Base-by-base conservation (phyloP, 805 yeast species). In the Diddensiella transvaalensis region DNA sequence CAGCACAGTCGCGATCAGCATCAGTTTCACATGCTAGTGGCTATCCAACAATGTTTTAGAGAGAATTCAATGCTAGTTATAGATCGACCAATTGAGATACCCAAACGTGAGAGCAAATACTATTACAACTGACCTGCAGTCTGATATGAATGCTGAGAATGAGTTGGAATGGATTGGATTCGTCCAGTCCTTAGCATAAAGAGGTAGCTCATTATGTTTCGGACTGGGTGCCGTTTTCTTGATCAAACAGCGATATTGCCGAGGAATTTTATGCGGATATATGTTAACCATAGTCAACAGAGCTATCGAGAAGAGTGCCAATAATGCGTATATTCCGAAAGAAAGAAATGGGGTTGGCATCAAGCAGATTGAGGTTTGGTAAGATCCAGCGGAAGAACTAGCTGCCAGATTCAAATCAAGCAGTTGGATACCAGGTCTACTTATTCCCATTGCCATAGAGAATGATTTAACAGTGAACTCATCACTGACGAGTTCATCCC, bases 381-480 rank as follows among this genome's bases (percentile, higher is more conserved):
- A 56, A 2, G 51, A 22, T 11, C 44, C 37, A 18, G 40, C 42
- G 5, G 35, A 35, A 15, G n/a, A 30, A 1, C 23, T 13, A 15
- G 42, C 35, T 10, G 39, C 51, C 18, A 8, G 8, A 56, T 58
- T 49, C 18, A 93, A 71, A 0, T 96, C 80, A 3, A 93, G 66
- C 43, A 93, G 64, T 62, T 93, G 96, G 40, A 89, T 77, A 0
- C 96, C 98, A 0, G 99, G 99, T 46, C 73, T 72, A 45, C 72
- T 67, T 23, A 93, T 81, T 0, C 98, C 98, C 82, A 87, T 86
- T 19, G 96, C 90, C 95, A 93, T 86, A 11, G 96, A 84, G 45
- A 85, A 80, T 2, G 95, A 80, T 65, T 93, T 93, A 23, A 90
- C 89, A 0, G 96, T 87, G 54, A 85, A 80, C 63, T 93, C 99